phyloP scores from a whole-genome alignment of 2,329 filamentous ascomycete genomes.

The Verticillium dahliae region DNA sequence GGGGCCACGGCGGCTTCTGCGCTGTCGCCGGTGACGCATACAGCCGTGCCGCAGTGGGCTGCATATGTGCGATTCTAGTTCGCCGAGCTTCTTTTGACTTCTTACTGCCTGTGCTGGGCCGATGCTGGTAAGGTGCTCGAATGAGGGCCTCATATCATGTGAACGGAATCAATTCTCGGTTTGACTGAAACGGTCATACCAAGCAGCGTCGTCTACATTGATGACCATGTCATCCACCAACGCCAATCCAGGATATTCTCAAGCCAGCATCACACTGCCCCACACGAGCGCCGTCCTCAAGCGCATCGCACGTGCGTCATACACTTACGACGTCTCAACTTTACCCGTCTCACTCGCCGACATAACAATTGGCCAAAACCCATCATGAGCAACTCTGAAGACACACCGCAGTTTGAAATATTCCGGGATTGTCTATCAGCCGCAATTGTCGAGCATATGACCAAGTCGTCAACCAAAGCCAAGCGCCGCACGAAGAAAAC shows the following conservation, averaged over 20 bases:
- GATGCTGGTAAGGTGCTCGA: background rate
- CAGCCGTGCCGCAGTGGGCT: background rate
- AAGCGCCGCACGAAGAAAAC: slow-evolving; percentile 36
- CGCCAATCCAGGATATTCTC: too few relatives aligned
- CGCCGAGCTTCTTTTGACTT: background rate
- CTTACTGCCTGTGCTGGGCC: background rate
- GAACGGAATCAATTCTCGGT: background rate
- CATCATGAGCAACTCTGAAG: background rate
- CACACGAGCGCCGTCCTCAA: background rate
- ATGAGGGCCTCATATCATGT: background rate
- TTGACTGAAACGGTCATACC: background rate
- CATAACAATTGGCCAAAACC: background rate
- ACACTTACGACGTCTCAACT: background rate
- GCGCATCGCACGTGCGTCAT: slow-evolving; percentile 5
- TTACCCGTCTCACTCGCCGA: background rate
- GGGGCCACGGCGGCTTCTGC: too few relatives aligned
- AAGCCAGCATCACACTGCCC: background rate
- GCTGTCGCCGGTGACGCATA: background rate
- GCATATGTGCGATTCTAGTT: background rate
- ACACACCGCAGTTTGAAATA: slow-evolving; percentile 30
- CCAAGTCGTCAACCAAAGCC: slow-evolving; percentile 30
- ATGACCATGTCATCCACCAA: background rate
- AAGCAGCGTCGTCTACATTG: background rate
- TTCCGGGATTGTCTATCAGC: slow-evolving; percentile 72
- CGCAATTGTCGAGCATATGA: slow-evolving; percentile 57